Evolutionary conservation across 768 basidiomycete genomes (phyloP).

Genomic region (Neoboletus magnificus): DNA sequence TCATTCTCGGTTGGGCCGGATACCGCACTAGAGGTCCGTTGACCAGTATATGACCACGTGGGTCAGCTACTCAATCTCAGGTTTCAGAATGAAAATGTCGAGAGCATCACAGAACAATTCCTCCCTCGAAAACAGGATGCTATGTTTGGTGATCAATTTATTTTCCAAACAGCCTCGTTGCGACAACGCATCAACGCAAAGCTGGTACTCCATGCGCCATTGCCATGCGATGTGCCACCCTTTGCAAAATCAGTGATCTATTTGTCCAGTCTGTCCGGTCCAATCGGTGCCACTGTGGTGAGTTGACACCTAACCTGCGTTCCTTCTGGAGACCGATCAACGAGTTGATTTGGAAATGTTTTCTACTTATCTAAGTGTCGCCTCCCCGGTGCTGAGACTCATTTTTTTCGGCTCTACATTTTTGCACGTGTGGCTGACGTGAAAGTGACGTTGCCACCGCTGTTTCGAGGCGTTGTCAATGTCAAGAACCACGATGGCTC

Average conservation of each 20-base stretch:
- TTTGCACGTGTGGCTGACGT: constrained; percentile 29
- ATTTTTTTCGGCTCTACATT: constrained; percentile 30
- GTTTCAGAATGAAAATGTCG: constrained; percentile 20
- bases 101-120: constrained; percentile 26
- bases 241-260: constrained; percentile 34
- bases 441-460: constrained; percentile 26
- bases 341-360: constrained; percentile 3
- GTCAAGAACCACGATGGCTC: constrained; percentile 17
- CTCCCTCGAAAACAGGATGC: constrained; percentile 29
- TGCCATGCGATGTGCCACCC: constrained; percentile 26
- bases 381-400: constrained; percentile 24
- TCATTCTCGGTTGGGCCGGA: constrained; percentile 8
- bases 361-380: constrained; percentile 19
- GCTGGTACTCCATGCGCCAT: constrained; percentile 25
- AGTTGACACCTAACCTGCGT: constrained; percentile 10
- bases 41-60: not conserved
- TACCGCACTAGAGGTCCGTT: constrained; percentile 18
- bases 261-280: constrained; percentile 27
- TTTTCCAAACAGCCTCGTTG: constrained; percentile 23
- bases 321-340: not conserved
- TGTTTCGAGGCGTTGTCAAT: constrained; percentile 28
- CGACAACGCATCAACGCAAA: constrained; percentile 27
- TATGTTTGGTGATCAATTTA: constrained; percentile 30
- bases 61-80: not conserved
- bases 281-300: constrained; percentile 26